Conservation (phyloP, 306 rosid species). For the Vigna mungo region DNA sequence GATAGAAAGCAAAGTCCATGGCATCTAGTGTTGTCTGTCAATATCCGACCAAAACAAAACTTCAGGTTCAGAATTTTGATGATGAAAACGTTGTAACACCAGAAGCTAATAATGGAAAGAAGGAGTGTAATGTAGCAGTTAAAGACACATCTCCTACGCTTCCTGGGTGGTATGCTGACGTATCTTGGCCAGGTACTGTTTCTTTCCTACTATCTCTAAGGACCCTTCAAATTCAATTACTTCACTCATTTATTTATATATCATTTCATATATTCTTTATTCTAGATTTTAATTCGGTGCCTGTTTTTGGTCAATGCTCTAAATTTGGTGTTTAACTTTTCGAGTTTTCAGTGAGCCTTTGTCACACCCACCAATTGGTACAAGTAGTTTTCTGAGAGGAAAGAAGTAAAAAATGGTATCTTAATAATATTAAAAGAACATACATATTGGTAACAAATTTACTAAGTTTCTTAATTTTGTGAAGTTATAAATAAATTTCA, state of each 20-base stretch:
- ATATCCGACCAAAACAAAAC: background rate
- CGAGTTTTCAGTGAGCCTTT: too few species aligned
- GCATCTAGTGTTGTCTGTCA: slow-evolving; percentile 13
- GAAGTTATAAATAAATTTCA: background rate
- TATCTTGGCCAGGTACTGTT: slow-evolving; percentile 36
- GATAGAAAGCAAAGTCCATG: slow-evolving; percentile 24
- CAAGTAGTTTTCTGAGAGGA: too few species aligned
- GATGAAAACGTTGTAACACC: background rate
- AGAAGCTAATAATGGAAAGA: slow-evolving; percentile 16
- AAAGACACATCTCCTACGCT: background rate
- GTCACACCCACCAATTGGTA: too few species aligned
- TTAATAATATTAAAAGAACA: too few species aligned
- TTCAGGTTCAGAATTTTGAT: background rate
- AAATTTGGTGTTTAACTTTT: too few species aligned
- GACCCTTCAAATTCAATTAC: background rate
- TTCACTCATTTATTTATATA: background rate
- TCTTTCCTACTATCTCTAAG: background rate
- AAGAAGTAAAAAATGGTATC: too few species aligned
- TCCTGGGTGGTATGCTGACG: slow-evolving; percentile 44
- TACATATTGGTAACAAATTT: too few species aligned
- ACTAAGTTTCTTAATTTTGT: background rate
- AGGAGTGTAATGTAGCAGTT: background rate
- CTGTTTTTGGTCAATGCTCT: too few species aligned
- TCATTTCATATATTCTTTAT: too few species aligned
- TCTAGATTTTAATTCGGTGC: too few species aligned